These are phyloP conservation scores for Hortaea werneckii DNA, from an alignment of 2,329 filamentous ascomycete genomes.

Conservation along the genomic window DNA sequence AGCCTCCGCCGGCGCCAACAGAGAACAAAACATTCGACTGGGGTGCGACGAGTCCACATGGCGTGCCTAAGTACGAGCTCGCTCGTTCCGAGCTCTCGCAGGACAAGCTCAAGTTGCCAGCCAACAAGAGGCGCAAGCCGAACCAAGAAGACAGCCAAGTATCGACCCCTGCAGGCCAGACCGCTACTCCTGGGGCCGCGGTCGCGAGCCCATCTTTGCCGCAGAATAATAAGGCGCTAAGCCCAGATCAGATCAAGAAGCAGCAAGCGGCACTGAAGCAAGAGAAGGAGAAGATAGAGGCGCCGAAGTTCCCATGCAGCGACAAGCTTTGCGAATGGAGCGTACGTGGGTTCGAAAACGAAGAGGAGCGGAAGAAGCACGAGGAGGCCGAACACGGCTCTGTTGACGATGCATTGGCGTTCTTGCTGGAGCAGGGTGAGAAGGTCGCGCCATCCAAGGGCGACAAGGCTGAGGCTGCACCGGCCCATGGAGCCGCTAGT, in stretches of 20 bases:
- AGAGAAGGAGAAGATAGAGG: conserved; percentile 19
- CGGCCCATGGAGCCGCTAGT: conserved; percentile 24
- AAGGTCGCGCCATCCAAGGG: conserved; percentile 4
- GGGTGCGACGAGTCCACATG: conserved; percentile 34
- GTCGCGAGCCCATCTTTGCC: conserved; percentile 29
- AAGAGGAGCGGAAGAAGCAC: conserved; percentile 46
- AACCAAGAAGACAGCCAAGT: conserved; percentile 26
- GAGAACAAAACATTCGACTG: conserved; percentile 26
- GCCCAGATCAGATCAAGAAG: conserved; percentile 36
- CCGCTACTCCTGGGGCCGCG: conserved; percentile 26
- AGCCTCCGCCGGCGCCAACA: conserved; percentile 23
- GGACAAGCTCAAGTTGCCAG: conserved; percentile 48
- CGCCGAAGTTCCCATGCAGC: conserved; percentile 44
- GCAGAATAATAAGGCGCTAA: conserved; percentile 22
- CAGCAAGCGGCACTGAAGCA: conserved; percentile 22
- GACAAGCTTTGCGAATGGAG: conserved; percentile 41
- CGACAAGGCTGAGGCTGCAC: conserved; percentile 18
- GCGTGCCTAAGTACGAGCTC: conserved; percentile 47
- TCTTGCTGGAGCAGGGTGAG: conserved; percentile 41
- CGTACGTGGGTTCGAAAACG: conserved; percentile 44
- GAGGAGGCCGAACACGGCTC: conserved; percentile 42
- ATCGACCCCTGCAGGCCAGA: conserved; percentile 29
- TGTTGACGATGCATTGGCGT: conserved; percentile 47
- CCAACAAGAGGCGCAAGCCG: conserved; percentile 46
- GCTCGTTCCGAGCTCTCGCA: conserved; percentile 40